Conservation (phyloP, 225 moss, liverwort and hornwort species). For the Antitrichia curtipendula region DNA sequence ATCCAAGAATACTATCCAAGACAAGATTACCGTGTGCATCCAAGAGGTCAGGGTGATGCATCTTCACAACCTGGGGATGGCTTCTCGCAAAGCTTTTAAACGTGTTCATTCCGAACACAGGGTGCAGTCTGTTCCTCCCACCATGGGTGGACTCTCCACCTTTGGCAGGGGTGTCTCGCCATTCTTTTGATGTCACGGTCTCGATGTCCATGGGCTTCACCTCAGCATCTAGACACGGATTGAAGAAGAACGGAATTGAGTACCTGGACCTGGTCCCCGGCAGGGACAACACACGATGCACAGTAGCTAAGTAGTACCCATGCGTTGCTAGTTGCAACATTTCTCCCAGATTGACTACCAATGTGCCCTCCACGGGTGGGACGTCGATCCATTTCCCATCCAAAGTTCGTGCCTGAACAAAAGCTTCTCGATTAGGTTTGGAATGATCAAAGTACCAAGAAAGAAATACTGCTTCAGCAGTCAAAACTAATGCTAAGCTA, state of each 20-base stretch:
- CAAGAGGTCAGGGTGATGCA: constrained; percentile 23
- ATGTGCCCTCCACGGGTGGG: constrained; percentile 27
- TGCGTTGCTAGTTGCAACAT: constrained; percentile 62
- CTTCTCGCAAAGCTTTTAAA: constrained; percentile 31
- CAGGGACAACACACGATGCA: constrained; percentile 55
- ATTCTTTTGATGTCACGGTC: not conserved
- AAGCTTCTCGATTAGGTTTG: not conserved
- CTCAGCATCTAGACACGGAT: constrained; percentile 53
- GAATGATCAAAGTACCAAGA: not conserved
- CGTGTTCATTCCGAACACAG: constrained; percentile 17
- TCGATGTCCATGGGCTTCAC: constrained; percentile 5
- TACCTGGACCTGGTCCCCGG: constrained; percentile 32
- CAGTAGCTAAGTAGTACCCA: constrained; percentile 59
- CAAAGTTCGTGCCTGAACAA: constrained; percentile 34
- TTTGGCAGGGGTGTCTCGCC: not conserved
- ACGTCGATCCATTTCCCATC: constrained; percentile 49
- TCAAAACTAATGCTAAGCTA: not conserved
- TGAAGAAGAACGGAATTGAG: constrained; percentile 67
- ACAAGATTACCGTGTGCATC: not conserved
- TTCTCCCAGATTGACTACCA: constrained; percentile 66
- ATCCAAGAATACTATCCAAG: not conserved
- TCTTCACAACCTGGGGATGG: constrained; percentile 20
- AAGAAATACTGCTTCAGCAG: not conserved
- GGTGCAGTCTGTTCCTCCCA: constrained; percentile 25
- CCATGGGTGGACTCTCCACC: constrained; percentile 25